These are phyloP conservation scores for Backusella mclennaniae DNA, from an alignment of 192 early-diverging fungal species.

Conservation along the genomic window DNA sequence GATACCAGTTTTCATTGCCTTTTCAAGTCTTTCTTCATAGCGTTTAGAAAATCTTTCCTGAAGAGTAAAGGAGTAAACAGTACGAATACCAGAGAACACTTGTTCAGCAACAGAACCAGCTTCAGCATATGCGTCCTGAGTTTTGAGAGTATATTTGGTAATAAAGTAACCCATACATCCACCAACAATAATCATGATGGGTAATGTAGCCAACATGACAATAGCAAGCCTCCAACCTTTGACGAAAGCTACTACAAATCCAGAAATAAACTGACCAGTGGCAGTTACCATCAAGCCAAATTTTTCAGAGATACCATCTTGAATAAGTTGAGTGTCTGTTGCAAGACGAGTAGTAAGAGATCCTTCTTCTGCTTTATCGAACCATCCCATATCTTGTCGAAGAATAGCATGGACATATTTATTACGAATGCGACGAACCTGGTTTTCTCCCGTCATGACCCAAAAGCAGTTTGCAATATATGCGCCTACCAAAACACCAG, in stretches of 20 bases:
- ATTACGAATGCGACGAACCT: conserved; percentile 70
- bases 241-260: conserved; percentile 76
- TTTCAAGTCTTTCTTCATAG: conserved; percentile 60
- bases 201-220: conserved; percentile 76
- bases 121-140: conserved; percentile 68
- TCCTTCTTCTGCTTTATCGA: conserved; percentile 74
- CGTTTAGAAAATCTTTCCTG: conserved; percentile 65
- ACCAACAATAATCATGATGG: conserved; percentile 56
- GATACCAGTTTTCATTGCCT: conserved; percentile 63
- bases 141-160: conserved; percentile 44
- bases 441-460: conserved; percentile 49
- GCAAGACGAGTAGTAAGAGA: conserved; percentile 87
- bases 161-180: conserved; percentile 44
- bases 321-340: conserved; percentile 79
- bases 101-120: conserved; percentile 88
- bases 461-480: conserved; percentile 60
- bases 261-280: conserved; percentile 65
- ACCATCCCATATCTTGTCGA: conserved; percentile 86
- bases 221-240: conserved; percentile 81
- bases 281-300: conserved; percentile 68
- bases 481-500: conserved; percentile 52
- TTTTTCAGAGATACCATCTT: conserved; percentile 90
- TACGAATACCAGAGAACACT: conserved; percentile 78
- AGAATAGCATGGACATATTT: conserved; percentile 75
- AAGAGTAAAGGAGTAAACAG: conserved; percentile 84